Conservation (phyloP, 139 green algal genomes). For the Pycnococcus provasolii region DNA sequence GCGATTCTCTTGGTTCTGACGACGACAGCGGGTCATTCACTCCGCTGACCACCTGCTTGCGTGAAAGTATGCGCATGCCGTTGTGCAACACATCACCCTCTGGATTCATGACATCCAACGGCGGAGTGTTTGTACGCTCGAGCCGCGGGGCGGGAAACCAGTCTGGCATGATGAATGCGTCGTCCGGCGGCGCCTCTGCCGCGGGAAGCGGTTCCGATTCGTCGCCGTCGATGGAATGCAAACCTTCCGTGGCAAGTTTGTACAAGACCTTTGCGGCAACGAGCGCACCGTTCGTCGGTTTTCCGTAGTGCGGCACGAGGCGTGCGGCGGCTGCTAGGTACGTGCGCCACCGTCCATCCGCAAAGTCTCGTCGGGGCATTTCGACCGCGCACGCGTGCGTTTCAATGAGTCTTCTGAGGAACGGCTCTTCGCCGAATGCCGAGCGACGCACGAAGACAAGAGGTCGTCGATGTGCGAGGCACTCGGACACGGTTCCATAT, state of each 20-base stretch:
- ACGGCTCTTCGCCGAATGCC: constrained; percentile 64
- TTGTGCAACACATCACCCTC: no score
- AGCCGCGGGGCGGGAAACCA: background rate
- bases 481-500: constrained; percentile 52
- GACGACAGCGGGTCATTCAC: no score
- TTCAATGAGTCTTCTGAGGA: constrained; percentile 53
- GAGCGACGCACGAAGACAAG: constrained; percentile 58
- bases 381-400: constrained; percentile 32
- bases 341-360: constrained; percentile 44
- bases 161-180: background rate
- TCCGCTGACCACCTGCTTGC: no score
- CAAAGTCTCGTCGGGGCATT: constrained; percentile 49
- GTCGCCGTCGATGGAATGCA: background rate
- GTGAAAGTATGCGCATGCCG: no score
- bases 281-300: constrained; percentile 1
- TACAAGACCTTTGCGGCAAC: constrained; percentile 12
- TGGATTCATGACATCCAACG: background rate
- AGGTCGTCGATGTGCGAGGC: constrained; percentile 38
- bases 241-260: background rate
- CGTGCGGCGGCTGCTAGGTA: constrained; percentile 43
- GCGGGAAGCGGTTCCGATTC: background rate
- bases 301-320: constrained; percentile 30
- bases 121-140: background rate
- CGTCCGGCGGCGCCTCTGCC: background rate
- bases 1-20: no score